Evolutionary conservation across 768 basidiomycete species (phyloP), one percentile per base, ranked within the genome.

Genomic region (Leccinum subtestaceum): DNA sequence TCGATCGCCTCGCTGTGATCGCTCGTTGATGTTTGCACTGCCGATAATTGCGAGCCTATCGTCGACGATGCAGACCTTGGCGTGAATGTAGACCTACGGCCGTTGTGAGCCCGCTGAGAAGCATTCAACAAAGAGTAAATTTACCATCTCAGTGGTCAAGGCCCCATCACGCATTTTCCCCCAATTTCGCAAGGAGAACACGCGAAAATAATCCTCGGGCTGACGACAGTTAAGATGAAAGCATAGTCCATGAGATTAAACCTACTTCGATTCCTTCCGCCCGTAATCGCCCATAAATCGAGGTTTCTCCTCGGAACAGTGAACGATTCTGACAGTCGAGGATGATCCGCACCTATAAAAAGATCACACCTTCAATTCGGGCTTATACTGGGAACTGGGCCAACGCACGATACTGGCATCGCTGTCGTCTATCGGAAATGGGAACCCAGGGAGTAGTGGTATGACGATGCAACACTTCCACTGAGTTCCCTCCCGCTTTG

Each of bases 1-100:
- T 29, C 97, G 87, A 71, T 99, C 96, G 23, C 97, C 97, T 29
- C 93, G 82, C 69, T 93, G 92, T 13, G 93, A 96, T 38, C 97
- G 86, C 71, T 99, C 97, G 69, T 99, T 98, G 77, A 99, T 94
- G 72, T 97, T 98, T 17, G 96, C 96, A 56, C 93, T 95, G 15
- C 94, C 94, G 63, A 97, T 97, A 68, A 97, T 94, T 32, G 85
- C 94, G 58, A 95, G 77, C 54, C 97, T 86, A 71, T 99, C 96
- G 70, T 99, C 97, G 5, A 98, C 95, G 56, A 98, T 87, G 65
- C 88, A 88, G 19, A 80, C 55, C 63, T 77, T 65, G 29, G 48
- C 90, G 69, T 96, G 94, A 61, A 96, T 92, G 74, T 97, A 95
- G 21, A 96, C 86, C 85, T 90, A 61, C 11, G 29, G 66, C 29